Base-by-base conservation (phyloP, 495 filamentous ascomycete genomes). In the Penicillium paxilli region DNA sequence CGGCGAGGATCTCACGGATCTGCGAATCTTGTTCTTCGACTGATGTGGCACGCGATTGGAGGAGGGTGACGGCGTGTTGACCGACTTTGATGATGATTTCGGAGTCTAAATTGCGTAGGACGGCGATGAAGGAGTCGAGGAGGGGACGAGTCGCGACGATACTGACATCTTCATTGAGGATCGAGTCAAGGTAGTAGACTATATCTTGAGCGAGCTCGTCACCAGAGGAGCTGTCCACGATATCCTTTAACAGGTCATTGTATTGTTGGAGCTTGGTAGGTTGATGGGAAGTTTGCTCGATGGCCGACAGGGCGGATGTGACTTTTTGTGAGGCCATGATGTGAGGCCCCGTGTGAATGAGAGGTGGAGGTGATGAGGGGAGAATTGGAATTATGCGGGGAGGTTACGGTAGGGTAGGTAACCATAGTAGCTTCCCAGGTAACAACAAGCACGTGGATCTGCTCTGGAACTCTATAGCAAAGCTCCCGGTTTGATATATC, bases 21-120 rank as follows among this genome's bases (percentile, higher is more conserved):
- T 81, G 79, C 1, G 86, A 80, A 59, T 91, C 90, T 54, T 88
- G 84, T 69, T 97, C 90, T 70, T 98, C 95, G 62, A 89, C 89
- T 4, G 89, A 90, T 51, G 87, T 76, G 59, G 87, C 76, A 63
- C 82, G 81, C 46, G 83, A 78, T 52, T 81, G 76, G 25, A 96
- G 80, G 32, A 84, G 74, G 40, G 79, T 75, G 32, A 93, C 75
- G 23, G 87, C 82, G 60, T 87, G 80, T 52, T 83, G 78, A 51
- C 88, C 90, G 28, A 89, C 84, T 55, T 82, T 80, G 55, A 93
- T 85, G 67, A 83, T 84, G 33, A 86, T 69, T 45, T 88, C 79
- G 47, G 83, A 70, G 16, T 73, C 60, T 54, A 91, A 75, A 3
- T 79, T 64, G 32, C 76, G 74, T 49, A 90, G 81, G 32, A 77